These are phyloP conservation scores for Pseudohalonectria lignicola DNA, from an alignment of 2,329 filamentous ascomycete genomes.

Conservation along the genomic window DNA sequence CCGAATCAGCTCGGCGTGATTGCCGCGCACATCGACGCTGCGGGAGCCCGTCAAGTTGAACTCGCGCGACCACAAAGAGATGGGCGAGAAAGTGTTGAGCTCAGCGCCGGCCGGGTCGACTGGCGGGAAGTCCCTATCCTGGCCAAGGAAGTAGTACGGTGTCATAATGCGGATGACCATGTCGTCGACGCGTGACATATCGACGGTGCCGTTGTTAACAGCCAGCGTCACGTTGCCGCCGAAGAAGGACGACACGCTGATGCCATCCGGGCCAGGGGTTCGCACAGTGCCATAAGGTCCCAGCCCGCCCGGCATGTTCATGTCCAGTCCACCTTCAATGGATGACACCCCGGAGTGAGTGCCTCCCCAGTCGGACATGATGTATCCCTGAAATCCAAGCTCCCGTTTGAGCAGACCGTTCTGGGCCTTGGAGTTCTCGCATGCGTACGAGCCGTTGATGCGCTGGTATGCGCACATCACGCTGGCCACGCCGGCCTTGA, in stretches of 20 bases:
- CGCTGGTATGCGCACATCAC: conserved; percentile 61
- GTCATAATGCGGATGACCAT: conserved; percentile 43
- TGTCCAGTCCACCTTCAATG: conserved; percentile 34
- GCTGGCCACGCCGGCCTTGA: conserved; percentile 51
- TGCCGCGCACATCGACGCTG: conserved; percentile 27
- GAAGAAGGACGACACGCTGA: conserved; percentile 28
- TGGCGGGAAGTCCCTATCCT: conserved; percentile 32
- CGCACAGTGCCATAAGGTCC: conserved; percentile 21
- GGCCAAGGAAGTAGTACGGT: conserved; percentile 36
- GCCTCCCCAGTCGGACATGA: conserved; percentile 54
- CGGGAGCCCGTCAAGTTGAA: conserved; percentile 6
- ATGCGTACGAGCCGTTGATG: conserved; percentile 65
- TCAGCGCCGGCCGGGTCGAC: conserved; percentile 32
- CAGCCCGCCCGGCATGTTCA: conserved; percentile 38
- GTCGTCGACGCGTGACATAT: conserved; percentile 60
- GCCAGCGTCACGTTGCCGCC: conserved; percentile 58
- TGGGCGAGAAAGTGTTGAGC: conserved; percentile 37
- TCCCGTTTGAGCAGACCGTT: conserved; percentile 68
- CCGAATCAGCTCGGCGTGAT: conserved; percentile 41
- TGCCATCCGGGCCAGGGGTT: too few relatives aligned
- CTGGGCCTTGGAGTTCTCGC: conserved; percentile 62
- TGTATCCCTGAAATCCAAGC: conserved; percentile 67
- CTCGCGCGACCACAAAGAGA: conserved; percentile 28
- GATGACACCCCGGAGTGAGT: conserved; percentile 21
- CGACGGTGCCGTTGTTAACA: conserved; percentile 65